Evolutionary conservation across 2,329 filamentous ascomycete genomes (phyloP), one percentile per base, ranked within the genome.

Genomic region (Periconia digitata): DNA sequence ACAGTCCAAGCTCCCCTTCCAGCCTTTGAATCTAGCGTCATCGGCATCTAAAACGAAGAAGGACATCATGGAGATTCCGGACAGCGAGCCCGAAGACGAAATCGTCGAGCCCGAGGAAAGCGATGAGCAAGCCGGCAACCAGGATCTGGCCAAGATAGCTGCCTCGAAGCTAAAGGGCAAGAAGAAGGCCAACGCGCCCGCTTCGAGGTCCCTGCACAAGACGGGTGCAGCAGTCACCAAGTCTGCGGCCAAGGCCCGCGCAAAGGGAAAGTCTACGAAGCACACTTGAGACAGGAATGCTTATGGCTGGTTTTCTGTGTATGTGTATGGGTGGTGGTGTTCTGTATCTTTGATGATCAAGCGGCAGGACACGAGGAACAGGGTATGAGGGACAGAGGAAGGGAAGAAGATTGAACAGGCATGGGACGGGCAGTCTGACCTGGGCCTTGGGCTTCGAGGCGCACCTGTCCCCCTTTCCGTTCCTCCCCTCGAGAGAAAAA

Each of bases 191-290:
- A 27, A 49, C n/a, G 36, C 40, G 15, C 40, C 47, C n/a, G 50
- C 47, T 16, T 40, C 46, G 21, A 43, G 52, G n/a, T 36, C 42
- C 17, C 43, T 59, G 29, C 55, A 55, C 35, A 48, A 42, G 32
- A 59, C 55, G 1, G 52, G 50, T 10, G 49, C 58, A 1, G 55
- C 54, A 6, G 53, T 59, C 2, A 43, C 32, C 15, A 59, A 57
- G 40, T 8, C 27, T 10, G 27, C n/a, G 10, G n/a, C 12, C 27
- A 32, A 32, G 27, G n/a, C 12, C 10, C 4, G 10, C 4, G 10
- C n/a, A 10, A 32, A 32, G 27, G 27, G 4, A 5, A 32, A 32
- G 27, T 15, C n/a, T 5, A 3, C 4, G 12, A 32, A 32, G 27
- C 27, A 15, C n/a, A 10, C 27, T 12, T 32, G n/a, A 15, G 8